These are phyloP conservation scores for Spathaspora passalidarum DNA, from an alignment of 805 yeast genomes.

Conservation along the genomic window DNA sequence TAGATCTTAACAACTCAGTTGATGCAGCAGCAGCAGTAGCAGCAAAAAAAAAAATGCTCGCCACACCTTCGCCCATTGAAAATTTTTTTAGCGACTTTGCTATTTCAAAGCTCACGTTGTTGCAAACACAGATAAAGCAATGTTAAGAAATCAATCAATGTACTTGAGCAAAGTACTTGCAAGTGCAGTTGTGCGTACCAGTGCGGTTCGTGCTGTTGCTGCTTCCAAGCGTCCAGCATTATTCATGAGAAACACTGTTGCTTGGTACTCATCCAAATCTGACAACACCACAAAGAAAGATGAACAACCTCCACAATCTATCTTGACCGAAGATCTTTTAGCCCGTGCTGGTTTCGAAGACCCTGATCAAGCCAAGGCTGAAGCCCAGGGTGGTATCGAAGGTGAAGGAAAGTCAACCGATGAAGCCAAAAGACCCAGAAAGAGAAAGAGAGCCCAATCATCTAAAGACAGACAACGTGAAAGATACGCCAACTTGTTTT, in stretches of 20 bases:
- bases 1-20: too few relatives aligned
- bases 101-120: background rate
- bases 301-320: conserved; percentile 14
- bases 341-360: conserved; percentile 81
- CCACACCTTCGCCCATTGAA: background rate
- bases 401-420: conserved; percentile 12
- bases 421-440: conserved; percentile 19
- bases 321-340: conserved; percentile 77
- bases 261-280: background rate
- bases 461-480: conserved; percentile 82
- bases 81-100: background rate
- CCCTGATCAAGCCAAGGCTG: conserved; percentile 15
- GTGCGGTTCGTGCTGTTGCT: background rate
- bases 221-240: background rate
- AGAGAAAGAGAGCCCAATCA: conserved; percentile 54
- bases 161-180: conserved; percentile 1
- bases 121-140: conserved; percentile 1
- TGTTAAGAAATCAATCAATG: conserved; percentile 9
- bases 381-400: conserved; percentile 5
- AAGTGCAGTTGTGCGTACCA: conserved; percentile 1
- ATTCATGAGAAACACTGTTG: background rate
- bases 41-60: background rate
- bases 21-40: too few relatives aligned
- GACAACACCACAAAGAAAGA: conserved; percentile 10
- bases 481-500: conserved; percentile 71